A percentile compares a stretch with the other conserved stretches of the same genome.
phyloP scores from a whole-genome alignment of 2,329 filamentous ascomycete genomes.

The Scytalidium sp. region DNA sequence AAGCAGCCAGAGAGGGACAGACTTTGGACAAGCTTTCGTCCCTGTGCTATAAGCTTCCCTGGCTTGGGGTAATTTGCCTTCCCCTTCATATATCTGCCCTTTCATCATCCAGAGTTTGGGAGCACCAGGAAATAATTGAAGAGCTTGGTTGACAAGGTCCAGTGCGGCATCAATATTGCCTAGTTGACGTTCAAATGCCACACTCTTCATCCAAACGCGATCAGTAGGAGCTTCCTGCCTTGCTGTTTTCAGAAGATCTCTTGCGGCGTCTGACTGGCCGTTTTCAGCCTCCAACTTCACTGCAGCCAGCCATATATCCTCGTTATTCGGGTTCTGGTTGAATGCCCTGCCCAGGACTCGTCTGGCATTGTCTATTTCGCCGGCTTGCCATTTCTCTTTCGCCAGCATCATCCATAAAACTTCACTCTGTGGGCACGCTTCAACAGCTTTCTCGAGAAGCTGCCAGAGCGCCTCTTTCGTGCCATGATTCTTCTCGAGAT shows the following conservation, averaged over 20 bases:
- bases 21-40: slow-evolving; percentile 80
- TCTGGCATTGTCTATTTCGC: slow-evolving; percentile 82
- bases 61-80: slow-evolving; percentile 76
- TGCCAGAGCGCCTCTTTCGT: slow-evolving; percentile 78
- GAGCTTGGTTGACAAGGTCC: slow-evolving; percentile 80
- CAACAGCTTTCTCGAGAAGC: slow-evolving; percentile 87
- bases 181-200: slow-evolving; percentile 85
- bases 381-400: slow-evolving; percentile 88
- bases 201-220: slow-evolving; percentile 95
- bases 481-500: slow-evolving; percentile 88
- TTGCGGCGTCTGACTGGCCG: slow-evolving; percentile 75
- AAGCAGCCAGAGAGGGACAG: slow-evolving; percentile 85
- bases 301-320: slow-evolving; percentile 95
- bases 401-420: slow-evolving; percentile 95
- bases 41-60: slow-evolving; percentile 87
- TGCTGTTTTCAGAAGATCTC: slow-evolving; percentile 77
- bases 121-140: slow-evolving; percentile 80
- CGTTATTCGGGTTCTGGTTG: slow-evolving; percentile 92
- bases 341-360: slow-evolving; percentile 86
- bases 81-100: slow-evolving; percentile 90
- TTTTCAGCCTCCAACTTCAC: slow-evolving; percentile 96
- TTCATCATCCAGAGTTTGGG: slow-evolving; percentile 98
- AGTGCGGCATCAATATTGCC: slow-evolving; percentile 78
- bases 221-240: slow-evolving; percentile 89
- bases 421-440: slow-evolving; percentile 87